Base-by-base conservation (phyloP, 345 rosid genomes). In the Salix koriyanagi region DNA sequence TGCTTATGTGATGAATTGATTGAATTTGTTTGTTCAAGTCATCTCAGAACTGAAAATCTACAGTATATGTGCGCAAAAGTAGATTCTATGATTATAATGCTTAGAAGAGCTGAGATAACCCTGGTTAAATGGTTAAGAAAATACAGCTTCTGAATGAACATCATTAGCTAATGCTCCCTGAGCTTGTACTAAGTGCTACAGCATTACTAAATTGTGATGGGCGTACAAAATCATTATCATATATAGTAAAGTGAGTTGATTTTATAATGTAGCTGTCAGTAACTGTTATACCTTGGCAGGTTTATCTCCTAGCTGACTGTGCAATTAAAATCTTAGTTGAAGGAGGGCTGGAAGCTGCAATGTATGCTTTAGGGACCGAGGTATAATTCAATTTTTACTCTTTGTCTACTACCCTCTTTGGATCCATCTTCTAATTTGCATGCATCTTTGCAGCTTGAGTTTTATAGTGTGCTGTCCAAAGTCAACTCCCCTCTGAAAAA, bases 351-450 rank as follows among this genome's bases (percentile, higher is more conserved):
- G 97, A 95, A 85, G 80, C 89, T 76, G 84, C 97, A 68, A 74
- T 95, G 82, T 85, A 91, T 70, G 83, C 96, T 80, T 87, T 95
- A 81, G 99, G 97, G 80, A 87, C 94, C 65, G 99, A 95, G 99
- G 99, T 88, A 87, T 58, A 69, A 15, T 72, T 48, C 74, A 5
- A 36, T 11, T 48, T 46, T 60, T 23, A 64, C 19, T 36, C 48
- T 21, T 61, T 60, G 46, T 37, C 73, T 13, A 75, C 67, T 66
- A 28, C 46, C 39, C 74, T 74, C 42, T 74, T 72, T 52, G 64
- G 19, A 21, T 12, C 9, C 69, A 72, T 74, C 37, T 62, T 82
- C 25, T 79, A 71, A 84, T 50, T 72, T 80, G 25, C 39, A 79
- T 79, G 71, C 71, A 32, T 81, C 37, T 78, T 25, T 83, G 88